Percentiles rank a stretch among this genome's conserved stretches.
These are phyloP conservation scores for Medicago ruthenica DNA, from an alignment of 306 rosid species.

Conservation along the genomic window DNA sequence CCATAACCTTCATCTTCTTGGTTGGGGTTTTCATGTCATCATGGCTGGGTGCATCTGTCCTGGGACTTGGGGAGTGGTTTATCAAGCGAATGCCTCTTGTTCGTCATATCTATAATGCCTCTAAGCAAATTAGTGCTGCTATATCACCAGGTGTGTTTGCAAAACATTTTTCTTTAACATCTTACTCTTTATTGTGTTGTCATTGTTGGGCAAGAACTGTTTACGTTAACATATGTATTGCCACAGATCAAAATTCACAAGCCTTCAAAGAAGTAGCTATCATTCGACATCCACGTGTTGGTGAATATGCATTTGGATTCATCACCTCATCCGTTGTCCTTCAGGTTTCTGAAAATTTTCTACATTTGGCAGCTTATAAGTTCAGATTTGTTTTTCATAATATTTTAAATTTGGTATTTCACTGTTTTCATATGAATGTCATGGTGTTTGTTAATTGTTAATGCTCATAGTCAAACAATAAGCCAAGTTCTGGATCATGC, in stretches of 20 bases:
- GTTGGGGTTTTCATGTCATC: constrained; percentile 99
- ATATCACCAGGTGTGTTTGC: constrained; percentile 84
- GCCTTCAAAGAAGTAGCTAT: constrained; percentile 99
- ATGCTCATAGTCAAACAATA: not conserved
- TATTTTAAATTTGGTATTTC: constrained; percentile 14
- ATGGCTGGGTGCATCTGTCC: constrained; percentile 98
- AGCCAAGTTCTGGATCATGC: not conserved
- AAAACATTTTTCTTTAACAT: constrained; percentile 6
- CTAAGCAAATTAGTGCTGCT: constrained; percentile 96
- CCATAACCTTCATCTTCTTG: constrained; percentile 89
- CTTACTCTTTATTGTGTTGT: constrained; percentile 11
- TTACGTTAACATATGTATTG: constrained; percentile 26
- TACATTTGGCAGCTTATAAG: constrained; percentile 4
- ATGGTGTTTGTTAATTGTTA: constrained; percentile 3
- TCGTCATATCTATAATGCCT: constrained; percentile 92
- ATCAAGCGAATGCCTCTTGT: constrained; percentile 97
- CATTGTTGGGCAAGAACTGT: constrained; percentile 29
- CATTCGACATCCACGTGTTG: constrained; percentile 97
- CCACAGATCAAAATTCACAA: constrained; percentile 84
- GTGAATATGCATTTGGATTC: constrained; percentile 98
- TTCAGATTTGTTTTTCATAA: constrained; percentile 9
- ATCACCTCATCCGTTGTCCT: constrained; percentile 86
- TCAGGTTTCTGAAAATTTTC: constrained; percentile 63
- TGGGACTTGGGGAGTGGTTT: constrained; percentile 96
- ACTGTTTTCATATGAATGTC: constrained; percentile 2